Evolutionary conservation across 1,284 basidiomycete species (phyloP), one percentile per base, ranked within the genome.

Genomic region (Ganoderma lingzhi): DNA sequence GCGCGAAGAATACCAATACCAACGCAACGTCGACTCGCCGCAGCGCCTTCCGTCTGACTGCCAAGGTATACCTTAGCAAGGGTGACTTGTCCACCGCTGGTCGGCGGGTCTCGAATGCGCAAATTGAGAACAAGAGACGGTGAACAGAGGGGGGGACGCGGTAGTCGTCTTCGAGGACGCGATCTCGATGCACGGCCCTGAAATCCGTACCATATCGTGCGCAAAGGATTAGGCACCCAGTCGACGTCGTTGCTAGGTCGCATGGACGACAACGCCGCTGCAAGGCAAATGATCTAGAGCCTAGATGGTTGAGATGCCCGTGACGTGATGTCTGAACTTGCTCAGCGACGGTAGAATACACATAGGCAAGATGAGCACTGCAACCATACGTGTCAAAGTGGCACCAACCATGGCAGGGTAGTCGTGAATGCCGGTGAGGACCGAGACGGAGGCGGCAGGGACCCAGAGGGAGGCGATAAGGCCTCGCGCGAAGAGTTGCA

Each of bases 11-110:
- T 79, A 89, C 37, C 79, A 83, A 23, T 37, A 82, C 81, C 62
- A 89, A 82, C 71, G 88, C 94, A 17, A 93, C 94, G 23, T 79
- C 94, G 90, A 88, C 80, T 93, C 32, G 91, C 90, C 1, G 93
- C 95, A 78, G 87, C 88, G 84, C 90, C 55, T 87, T 86, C 65
- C 88, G 90, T 32, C 88, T 91, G 72, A 90, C 91, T 17, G 88
- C 5, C 6, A 12, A 90, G 63, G 88, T 90, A 62, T 85, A 87
- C 70, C 70, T 86, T 61, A 84, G 86, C 68, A 84, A 84, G 6
- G 83, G 83, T 58, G 85, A 88, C 1, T 82, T 90, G 69, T 84
- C 23, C 23, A 23, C 23, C 23, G 23, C 23, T 23, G 23, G 23
- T 23, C 23, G 23, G 23, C 85, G 23, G 83, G 73, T 84, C 82